Base-by-base conservation (phyloP, 139 green algal species). In the Edaphochlamys debaryana region DNA sequence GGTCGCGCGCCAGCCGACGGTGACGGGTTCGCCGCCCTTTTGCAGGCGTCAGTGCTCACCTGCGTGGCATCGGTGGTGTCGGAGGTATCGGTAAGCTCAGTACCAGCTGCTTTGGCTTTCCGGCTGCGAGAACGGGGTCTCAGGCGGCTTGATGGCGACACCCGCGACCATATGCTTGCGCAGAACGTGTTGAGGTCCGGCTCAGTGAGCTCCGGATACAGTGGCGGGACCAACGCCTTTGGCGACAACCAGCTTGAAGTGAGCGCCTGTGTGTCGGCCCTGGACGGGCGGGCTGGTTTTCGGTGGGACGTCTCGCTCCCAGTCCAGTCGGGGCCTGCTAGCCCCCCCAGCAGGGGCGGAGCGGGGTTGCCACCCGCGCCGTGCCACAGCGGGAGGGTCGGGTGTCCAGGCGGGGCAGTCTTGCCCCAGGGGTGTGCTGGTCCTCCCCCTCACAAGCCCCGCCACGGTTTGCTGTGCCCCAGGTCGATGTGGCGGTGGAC, bases 401-500 rank as follows among this genome's bases (percentile, higher is more conserved):
- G n/a, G n/a, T n/a, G n/a, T n/a, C n/a, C n/a, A n/a, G n/a, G n/a
- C n/a, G n/a, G n/a, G n/a, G n/a, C n/a, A n/a, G n/a, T n/a, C n/a
- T n/a, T n/a, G n/a, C n/a, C n/a, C n/a, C n/a, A n/a, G n/a, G n/a
- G n/a, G n/a, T n/a, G n/a, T n/a, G n/a, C n/a, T n/a, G n/a, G n/a
- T n/a, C n/a, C n/a, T n/a, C n/a, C n/a, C n/a, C n/a, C n/a, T n/a
- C n/a, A n/a, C n/a, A n/a, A n/a, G n/a, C n/a, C 45, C 32, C 45
- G 11, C 11, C 45, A 54, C 13, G 45, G 11, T 54, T 54, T 54
- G 36, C 52, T 15, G 29, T 25, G 32, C 19, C 48, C 34, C 86
- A 93, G 89, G 89, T 91, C 9, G 95, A 98, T 74, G 70, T 98
- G 5, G 79, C 86, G 7, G 88, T 94, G 4, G 93, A 98, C 82